Evolutionary conservation across 2,329 filamentous ascomycete genomes (phyloP).

Genomic region (Zalaria obscura): DNA sequence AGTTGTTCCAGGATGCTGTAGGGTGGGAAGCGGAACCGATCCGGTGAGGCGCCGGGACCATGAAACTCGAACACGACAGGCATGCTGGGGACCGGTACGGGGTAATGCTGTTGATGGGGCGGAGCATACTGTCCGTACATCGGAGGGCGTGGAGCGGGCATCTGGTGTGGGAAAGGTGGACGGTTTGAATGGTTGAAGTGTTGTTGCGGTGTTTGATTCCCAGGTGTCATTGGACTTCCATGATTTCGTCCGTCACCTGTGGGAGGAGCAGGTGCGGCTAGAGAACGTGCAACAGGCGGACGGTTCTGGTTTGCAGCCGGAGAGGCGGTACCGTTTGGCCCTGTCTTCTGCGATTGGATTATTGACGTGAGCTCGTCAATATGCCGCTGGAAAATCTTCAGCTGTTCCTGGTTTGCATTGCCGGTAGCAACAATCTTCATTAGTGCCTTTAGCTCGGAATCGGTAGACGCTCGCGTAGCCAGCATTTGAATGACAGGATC

Average conservation of each 20-base stretch:
- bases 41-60: slow-evolving; percentile 43
- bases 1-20: slow-evolving; percentile 63
- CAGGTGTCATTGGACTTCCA: slow-evolving; percentile 11
- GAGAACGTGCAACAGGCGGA: neutral
- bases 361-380: slow-evolving; percentile 62
- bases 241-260: slow-evolving; percentile 6
- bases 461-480: slow-evolving; percentile 59
- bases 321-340: neutral
- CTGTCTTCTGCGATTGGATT: slow-evolving; percentile 25
- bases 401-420: slow-evolving; percentile 54
- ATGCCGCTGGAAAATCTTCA: slow-evolving; percentile 64
- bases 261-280: neutral
- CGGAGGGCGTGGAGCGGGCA: neutral
- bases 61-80: slow-evolving; percentile 55
- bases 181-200: slow-evolving; percentile 2
- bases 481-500: slow-evolving; percentile 73
- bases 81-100: slow-evolving; percentile 33
- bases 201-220: slow-evolving; percentile 4
- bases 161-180: neutral
- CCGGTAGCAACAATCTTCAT: slow-evolving; percentile 76
- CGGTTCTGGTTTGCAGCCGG: neutral
- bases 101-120: slow-evolving; percentile 22
- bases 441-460: slow-evolving; percentile 57
- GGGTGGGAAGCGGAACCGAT: slow-evolving; percentile 66
- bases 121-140: slow-evolving; percentile 6